Evolutionary conservation across 768 basidiomycete genomes (phyloP), one percentile per base, ranked within the genome.

Genomic region (Pleurotus platypus): DNA sequence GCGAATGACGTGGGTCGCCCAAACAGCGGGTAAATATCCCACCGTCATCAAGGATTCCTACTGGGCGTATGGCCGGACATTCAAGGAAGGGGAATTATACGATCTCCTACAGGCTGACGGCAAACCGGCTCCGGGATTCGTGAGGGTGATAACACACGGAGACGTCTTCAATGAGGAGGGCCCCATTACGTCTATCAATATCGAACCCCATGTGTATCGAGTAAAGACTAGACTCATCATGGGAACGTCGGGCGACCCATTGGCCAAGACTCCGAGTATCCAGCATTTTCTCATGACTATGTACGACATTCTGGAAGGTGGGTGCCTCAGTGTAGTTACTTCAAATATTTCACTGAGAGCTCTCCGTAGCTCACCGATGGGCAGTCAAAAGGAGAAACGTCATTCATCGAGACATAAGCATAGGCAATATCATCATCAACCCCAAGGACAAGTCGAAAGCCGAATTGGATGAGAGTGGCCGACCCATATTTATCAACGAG

Each of bases 1-100:
- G 1, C 37, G 57, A 3, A 48, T 49, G 49, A 57, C 47, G 22
- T 57, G 57, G 57, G 45, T 57, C 2, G 57, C 42, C 40, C 22
- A 24, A 6, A 11, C 38, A 1, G 24, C 50, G 20, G 39, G 27
- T 27, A 5, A 39, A 3, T 16, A 38, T 46, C 51, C 15, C n/a
- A 51, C 27, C 18, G 50, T 58, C 50, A 51, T 51, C 38, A 51
- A 51, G 50, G 50, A 51, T 37, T 42, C 50, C 37, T 58, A 58
- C 45, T 40, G 35, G 12, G 38, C 50, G 12, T 22, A 13, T 15
- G 50, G 50, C 45, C 27, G 50, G 3, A 38, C 27, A 12, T 46
- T 39, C 20, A 38, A 55, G 22, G 57, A 58, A 47, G 50, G 39
- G 49, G 40, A 38, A 15, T 35, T 54, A n/a, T 58, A 53, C 20